Evolutionary conservation across 768 basidiomycete species (phyloP).

Genomic region (Trametes meyenii): DNA sequence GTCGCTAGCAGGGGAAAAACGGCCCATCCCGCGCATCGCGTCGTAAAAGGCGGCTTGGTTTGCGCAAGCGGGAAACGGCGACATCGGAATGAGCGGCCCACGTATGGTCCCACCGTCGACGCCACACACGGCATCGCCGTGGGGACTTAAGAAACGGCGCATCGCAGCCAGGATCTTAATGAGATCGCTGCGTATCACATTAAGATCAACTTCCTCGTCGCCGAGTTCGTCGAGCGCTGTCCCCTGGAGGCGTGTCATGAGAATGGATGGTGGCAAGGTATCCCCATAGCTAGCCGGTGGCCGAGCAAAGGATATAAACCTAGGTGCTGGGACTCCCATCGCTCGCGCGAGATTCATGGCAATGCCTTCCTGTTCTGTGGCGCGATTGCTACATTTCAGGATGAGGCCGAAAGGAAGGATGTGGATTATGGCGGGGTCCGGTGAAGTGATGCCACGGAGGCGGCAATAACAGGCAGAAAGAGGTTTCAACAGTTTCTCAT

Average conservation of each 20-base stretch:
- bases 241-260: conserved; percentile 8
- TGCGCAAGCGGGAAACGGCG: neutral
- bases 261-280: neutral
- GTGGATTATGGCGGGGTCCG: neutral
- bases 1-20: neutral
- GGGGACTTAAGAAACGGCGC: conserved; percentile 5
- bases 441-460: neutral
- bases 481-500: conserved; percentile 2
- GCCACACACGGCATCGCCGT: conserved; percentile 7
- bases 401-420: conserved; percentile 8
- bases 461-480: conserved; percentile 1
- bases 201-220: conserved; percentile 4
- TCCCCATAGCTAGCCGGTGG: too few species aligned
- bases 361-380: conserved; percentile 5
- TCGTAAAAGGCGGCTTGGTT: conserved; percentile 3
- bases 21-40: neutral
- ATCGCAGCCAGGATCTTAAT: conserved; percentile 1
- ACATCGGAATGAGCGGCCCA: neutral
- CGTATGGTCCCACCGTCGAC: neutral
- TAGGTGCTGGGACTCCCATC: conserved; percentile 7
- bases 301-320: conserved; percentile 4
- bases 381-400: neutral
- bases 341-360: conserved; percentile 13
- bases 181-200: neutral
- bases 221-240: neutral